Evolutionary conservation across 768 basidiomycete genomes (phyloP).

Genomic region (Coprinellus aureogranulatus): DNA sequence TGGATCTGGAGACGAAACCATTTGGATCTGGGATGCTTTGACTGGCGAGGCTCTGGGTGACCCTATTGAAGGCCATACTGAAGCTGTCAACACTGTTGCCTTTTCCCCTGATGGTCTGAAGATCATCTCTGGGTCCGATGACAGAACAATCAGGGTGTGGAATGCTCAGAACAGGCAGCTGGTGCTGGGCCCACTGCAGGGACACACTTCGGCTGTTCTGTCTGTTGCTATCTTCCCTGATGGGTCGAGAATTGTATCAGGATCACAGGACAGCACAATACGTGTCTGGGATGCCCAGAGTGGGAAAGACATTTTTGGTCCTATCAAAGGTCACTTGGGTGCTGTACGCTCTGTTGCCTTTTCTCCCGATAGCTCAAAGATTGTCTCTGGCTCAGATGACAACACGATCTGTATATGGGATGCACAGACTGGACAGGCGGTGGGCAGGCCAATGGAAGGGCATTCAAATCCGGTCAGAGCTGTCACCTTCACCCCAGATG

Average conservation of each 20-base stretch:
- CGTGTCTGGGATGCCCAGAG: conserved; percentile 6
- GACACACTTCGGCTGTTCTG: no score
- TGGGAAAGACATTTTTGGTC: background rate
- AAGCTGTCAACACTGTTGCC: background rate
- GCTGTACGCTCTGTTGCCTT: conserved; percentile 6
- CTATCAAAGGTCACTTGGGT: background rate
- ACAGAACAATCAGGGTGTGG: no score
- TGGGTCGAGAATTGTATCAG: conserved; percentile 7
- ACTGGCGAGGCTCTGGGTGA: background rate
- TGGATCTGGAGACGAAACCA: background rate
- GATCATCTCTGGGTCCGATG: no score
- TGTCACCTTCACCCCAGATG: no score
- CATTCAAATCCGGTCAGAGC: conserved; percentile 11
- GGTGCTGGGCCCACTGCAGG: no score
- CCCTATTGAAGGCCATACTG: background rate
- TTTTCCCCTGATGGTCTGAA: background rate
- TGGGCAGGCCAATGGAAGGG: background rate
- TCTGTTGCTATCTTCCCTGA: conserved; percentile 8
- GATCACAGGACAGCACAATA: background rate
- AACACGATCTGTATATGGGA: background rate
- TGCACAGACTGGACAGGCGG: background rate
- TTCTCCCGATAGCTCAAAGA: no score
- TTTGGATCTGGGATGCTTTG: conserved; percentile 2
- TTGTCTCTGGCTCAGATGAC: no score
- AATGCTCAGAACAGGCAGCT: no score